Base-by-base conservation (phyloP, 129 eudicot genomes). In the Dittrichia graveolens region DNA sequence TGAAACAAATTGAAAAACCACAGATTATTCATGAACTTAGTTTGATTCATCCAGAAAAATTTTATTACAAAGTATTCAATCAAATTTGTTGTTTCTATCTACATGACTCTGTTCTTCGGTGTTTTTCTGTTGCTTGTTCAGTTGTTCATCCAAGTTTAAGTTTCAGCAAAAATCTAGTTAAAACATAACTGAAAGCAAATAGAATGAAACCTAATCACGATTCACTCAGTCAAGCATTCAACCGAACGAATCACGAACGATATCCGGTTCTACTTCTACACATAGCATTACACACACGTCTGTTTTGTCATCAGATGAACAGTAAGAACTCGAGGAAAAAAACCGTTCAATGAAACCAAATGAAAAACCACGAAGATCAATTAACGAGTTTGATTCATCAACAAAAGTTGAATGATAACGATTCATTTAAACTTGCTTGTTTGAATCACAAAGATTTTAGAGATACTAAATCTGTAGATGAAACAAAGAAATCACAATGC, bases 371-470 rank as follows among this genome's bases (percentile, higher is more conserved):
- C n/a, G 38, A 52, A 50, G 39, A 45, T 24, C 37, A 42, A 15
- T 34, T 0, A 46, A 73, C 37, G 38, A 73, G 24, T 19, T 14
- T 41, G 46, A 65, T 54, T 24, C 11, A 35, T 55, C 4, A 2
- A 75, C 8, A 7, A 55, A 67, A 57, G 11, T 67, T 15, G 80
- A 15, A 44, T n/a, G 5, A 11, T 43, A 45, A 45, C 43, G 43
- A 45, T 47, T 43, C 6, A 18, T 45, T 45, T 53, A 57, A 57
- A 35, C 19, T 4, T 50, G n/a, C 3, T 69, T 15, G 38, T 69
- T 39, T 16, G 5, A 53, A 2, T 44, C 5, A 31, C 38, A 75
- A 58, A 8, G 18, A 61, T n/a, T 60, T 61, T 47, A 34, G 49
- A 50, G 61, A 9, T 14, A 39, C 7, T 24, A 69, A 40, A 14